Evolutionary conservation across 768 basidiomycete genomes (phyloP), one percentile per base, ranked within the genome.

Genomic region (Phaeotremella fagi): DNA sequence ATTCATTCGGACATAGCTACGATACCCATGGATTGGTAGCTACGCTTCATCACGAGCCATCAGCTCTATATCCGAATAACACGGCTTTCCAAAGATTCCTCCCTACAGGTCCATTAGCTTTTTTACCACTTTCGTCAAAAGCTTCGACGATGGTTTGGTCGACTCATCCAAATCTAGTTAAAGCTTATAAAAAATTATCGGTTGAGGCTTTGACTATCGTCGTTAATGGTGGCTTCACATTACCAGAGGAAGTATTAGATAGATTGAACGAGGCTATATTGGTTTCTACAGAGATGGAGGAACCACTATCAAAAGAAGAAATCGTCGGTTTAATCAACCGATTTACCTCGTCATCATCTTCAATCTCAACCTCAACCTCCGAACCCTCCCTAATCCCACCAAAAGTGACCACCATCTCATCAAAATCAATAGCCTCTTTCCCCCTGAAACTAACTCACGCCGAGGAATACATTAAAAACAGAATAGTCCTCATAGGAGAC

Each of bases 41-140:
- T 3, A 95, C 90, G 0, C 80, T 99, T 62, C 72, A 79, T 41
- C 88, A 98, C 70, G 75, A 80, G 16, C 82, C 88, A 1, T 81
- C 84, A 20, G 41, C 57, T 12, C 48, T 67, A 7, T 74, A 72
- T 55, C 47, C 65, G 4, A 89, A 88, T 64, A 83, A 82, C 4
- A 88, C 84, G 0, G 92, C 90, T 0, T 98, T 87, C 75, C 95
- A 98, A 72, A 80, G 92, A 20, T 97, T 97, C 78, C 81, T 98
- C 18, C 87, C 91, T 1, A 90, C 90, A 3, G 94, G 95, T 0
- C 94, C 94, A 2, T 85, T 98, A 37, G 92, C 92, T 0, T 98
- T 95, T 78, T 80, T 98, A 20, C 95, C 94, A 0, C 80, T 97
- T 37, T 85, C 85, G 1, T 76, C 82, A 0, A 85, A 83, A 0